These are phyloP conservation scores for Beauveria asiatica DNA, from an alignment of 2,329 filamentous ascomycete genomes.

Conservation along the genomic window DNA sequence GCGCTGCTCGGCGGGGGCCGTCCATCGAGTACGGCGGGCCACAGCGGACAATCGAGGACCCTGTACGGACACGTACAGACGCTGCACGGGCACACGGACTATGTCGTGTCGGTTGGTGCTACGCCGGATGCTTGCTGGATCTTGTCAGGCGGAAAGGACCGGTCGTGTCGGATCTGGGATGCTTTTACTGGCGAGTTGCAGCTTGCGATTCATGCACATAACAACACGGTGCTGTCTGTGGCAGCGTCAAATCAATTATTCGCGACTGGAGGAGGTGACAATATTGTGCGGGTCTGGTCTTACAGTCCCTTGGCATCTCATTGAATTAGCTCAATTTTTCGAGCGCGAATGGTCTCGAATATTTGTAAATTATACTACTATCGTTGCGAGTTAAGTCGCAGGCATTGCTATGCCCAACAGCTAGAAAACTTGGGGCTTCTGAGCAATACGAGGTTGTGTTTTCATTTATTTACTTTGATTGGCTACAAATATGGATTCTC, in stretches of 20 bases:
- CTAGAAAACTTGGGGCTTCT: too few species aligned
- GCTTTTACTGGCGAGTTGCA: conserved; percentile 85
- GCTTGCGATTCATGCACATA: conserved; percentile 96
- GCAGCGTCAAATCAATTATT: conserved; percentile 82
- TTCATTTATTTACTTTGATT: too few species aligned
- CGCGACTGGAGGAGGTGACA: conserved; percentile 92
- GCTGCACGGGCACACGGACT: conserved; percentile 96
- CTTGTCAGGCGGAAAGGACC: conserved; percentile 91
- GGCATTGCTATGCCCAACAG: too few species aligned
- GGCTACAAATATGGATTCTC: too few species aligned
- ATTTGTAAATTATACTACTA: too few species aligned
- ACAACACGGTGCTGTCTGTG: conserved; percentile 97
- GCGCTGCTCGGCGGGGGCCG: neutral
- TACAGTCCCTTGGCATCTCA: conserved; percentile 32
- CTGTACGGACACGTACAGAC: conserved; percentile 90
- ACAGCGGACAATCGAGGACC: conserved; percentile 35
- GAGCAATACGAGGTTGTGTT: too few species aligned
- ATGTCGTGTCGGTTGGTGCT: conserved; percentile 88
- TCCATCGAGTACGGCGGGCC: neutral
- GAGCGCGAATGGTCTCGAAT: too few species aligned
- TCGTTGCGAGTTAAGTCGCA: too few species aligned
- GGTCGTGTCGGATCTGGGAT: conserved; percentile 98
- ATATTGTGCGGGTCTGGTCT: conserved; percentile 95
- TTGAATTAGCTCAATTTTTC: too few species aligned
- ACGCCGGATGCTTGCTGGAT: conserved; percentile 94